A percentile compares a stretch with the other conserved stretches of the same genome.
phyloP scores from a whole-genome alignment of 495 filamentous ascomycete species.

The Lophium mytilinum region DNA sequence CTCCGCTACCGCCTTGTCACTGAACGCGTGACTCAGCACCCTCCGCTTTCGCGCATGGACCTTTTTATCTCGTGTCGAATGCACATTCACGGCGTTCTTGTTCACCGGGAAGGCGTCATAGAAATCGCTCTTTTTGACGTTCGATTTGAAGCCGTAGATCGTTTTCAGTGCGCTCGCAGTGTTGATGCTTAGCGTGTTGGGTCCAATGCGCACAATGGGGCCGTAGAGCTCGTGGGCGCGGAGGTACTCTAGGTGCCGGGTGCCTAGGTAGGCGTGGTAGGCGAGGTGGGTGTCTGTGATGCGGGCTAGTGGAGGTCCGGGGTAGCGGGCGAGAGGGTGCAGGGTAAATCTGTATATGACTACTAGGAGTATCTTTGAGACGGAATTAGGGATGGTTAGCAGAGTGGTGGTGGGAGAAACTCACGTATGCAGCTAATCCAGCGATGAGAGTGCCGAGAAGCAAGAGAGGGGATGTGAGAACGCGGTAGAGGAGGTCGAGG shows the following conservation, averaged over 20 bases:
- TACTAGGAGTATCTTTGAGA: neutral
- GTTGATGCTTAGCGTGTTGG: slow-evolving; percentile 54
- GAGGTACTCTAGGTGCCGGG: slow-evolving; percentile 21
- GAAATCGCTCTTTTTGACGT: slow-evolving; percentile 57
- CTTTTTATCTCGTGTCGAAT: slow-evolving; percentile 50
- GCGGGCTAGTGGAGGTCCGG: slow-evolving; percentile 24
- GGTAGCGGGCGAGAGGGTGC: slow-evolving; percentile 29
- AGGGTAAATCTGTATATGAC: slow-evolving; percentile 25
- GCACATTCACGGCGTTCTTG: slow-evolving; percentile 49
- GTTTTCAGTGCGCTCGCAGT: slow-evolving; percentile 47
- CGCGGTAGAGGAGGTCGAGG: neutral
- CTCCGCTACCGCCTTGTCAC: slow-evolving; percentile 46
- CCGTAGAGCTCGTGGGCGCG: slow-evolving; percentile 24
- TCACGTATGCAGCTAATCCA: neutral
- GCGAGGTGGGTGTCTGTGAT: slow-evolving; percentile 25
- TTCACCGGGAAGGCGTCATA: slow-evolving; percentile 53
- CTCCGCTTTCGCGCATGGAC: slow-evolving; percentile 56
- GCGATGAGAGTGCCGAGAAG: neutral
- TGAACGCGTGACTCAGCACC: slow-evolving; percentile 57
- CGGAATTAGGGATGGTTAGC: neutral
- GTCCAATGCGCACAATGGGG: slow-evolving; percentile 50
- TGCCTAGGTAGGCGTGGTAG: slow-evolving; percentile 26
- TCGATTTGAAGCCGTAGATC: slow-evolving; percentile 54
- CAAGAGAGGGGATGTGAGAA: neutral
- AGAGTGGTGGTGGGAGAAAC: neutral